These are phyloP conservation scores for Senecio squalidus DNA, from an alignment of 140 eudicot genomes.

Conservation along the genomic window DNA sequence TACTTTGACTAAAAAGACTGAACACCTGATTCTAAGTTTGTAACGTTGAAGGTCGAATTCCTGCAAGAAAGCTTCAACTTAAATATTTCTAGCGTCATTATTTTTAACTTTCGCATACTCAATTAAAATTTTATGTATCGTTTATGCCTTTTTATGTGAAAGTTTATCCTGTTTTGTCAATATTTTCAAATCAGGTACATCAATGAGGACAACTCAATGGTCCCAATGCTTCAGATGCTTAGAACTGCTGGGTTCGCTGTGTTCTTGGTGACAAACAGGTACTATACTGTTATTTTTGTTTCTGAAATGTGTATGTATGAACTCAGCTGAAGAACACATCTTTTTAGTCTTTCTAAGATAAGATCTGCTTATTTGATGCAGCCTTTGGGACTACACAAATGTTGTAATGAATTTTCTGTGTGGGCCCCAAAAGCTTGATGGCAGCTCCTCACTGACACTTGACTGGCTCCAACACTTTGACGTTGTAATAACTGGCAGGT, in stretches of 20 bases:
- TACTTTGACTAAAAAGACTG: not conserved
- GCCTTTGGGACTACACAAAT: constrained; percentile 97
- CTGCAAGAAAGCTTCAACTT: no score
- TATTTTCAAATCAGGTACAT: constrained; percentile 60
- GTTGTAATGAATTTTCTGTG: constrained; percentile 97
- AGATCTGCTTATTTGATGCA: constrained; percentile 36
- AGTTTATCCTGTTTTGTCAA: not conserved
- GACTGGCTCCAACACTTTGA: constrained; percentile 95
- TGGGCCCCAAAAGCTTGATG: constrained; percentile 38
- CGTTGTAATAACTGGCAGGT: constrained; percentile 98
- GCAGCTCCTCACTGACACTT: constrained; percentile 42
- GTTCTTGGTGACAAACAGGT: constrained; percentile 98
- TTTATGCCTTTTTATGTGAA: constrained; percentile 1
- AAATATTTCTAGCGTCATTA: not conserved
- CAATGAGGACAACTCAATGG: constrained; percentile 69
- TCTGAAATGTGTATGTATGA: not conserved
- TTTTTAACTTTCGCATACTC: not conserved
- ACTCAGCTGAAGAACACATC: not conserved
- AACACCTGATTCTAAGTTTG: no score
- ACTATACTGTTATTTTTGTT: not conserved
- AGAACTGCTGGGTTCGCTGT: constrained; percentile 74
- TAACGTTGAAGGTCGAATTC: no score
- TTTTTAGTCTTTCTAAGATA: not conserved
- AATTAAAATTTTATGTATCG: not conserved
- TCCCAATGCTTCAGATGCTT: constrained; percentile 94